phyloP scores from a whole-genome alignment of 805 yeast genomes.

The Candida adriatica region DNA sequence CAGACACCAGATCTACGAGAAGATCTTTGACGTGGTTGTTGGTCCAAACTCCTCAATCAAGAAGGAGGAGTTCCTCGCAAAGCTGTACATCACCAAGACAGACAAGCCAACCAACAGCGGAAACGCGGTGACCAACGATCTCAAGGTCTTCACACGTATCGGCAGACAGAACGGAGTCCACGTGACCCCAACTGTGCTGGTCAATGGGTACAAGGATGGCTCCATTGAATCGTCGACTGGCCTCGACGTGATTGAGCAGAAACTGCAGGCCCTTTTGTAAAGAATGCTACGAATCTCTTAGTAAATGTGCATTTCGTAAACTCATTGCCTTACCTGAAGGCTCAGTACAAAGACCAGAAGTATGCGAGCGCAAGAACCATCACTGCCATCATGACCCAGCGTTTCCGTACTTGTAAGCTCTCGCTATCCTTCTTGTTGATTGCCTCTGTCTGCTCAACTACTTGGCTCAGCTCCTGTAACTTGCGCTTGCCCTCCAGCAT shows the following conservation, averaged over 20 bases:
- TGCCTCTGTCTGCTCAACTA: constrained; percentile 11
- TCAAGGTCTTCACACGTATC: constrained; percentile 67
- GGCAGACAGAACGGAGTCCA: constrained; percentile 76
- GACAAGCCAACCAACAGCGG: constrained; percentile 41
- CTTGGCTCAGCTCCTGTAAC: constrained; percentile 7
- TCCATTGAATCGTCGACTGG: constrained; percentile 58
- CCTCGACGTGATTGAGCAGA: constrained; percentile 30
- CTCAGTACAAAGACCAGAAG: background rate
- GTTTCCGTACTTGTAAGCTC: constrained; percentile 2
- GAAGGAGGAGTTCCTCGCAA: constrained; percentile 27
- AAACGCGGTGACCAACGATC: constrained; percentile 49
- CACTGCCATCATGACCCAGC: constrained; percentile 1
- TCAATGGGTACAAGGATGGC: constrained; percentile 59
- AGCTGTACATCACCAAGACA: constrained; percentile 19
- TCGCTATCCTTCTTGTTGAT: constrained; percentile 3
- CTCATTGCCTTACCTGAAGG: background rate
- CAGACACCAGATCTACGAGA: constrained; percentile 48
- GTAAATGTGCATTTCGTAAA: background rate
- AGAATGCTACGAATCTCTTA: background rate
- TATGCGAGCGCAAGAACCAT: constrained; percentile 1
- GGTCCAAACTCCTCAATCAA: constrained; percentile 28
- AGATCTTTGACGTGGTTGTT: constrained; percentile 44
- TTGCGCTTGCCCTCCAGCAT: constrained; percentile 10
- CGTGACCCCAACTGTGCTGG: constrained; percentile 73
- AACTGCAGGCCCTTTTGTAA: constrained; percentile 15